phyloP scores from a whole-genome alignment of 2,329 filamentous ascomycete species.

The Camptophora hylomeconis region DNA sequence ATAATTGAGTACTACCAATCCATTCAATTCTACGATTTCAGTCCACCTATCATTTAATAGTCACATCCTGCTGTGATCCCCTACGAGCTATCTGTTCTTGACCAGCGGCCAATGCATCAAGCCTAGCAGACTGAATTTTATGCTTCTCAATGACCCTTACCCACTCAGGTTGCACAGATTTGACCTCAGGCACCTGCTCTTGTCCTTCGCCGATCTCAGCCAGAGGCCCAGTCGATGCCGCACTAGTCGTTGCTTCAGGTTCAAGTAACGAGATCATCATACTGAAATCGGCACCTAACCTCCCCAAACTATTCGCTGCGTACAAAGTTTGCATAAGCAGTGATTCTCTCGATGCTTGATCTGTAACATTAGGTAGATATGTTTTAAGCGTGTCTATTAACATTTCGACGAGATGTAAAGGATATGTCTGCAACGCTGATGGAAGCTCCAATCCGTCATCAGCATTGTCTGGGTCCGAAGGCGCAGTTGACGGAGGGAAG shows the following conservation, averaged over 20 bases:
- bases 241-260: conserved; percentile 25
- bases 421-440: conserved; percentile 68
- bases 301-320: conserved; percentile 67
- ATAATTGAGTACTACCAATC: too few species aligned
- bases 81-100: conserved; percentile 9
- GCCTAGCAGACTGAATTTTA: conserved; percentile 15
- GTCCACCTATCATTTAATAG: too few species aligned
- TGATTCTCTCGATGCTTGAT: conserved; percentile 40
- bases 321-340: conserved; percentile 18
- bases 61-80: conserved; percentile 15
- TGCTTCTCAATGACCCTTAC: conserved; percentile 17
- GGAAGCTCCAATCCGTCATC: conserved; percentile 44
- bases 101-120: conserved; percentile 16
- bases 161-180: conserved; percentile 31
- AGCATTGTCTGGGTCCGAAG: conserved; percentile 19
- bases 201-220: conserved; percentile 47
- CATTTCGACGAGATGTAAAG: conserved; percentile 68
- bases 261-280: conserved; percentile 56
- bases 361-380: conserved; percentile 17
- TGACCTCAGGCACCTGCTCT: conserved; percentile 78
- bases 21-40: too few species aligned
- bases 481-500: conserved; percentile 41
- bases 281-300: conserved; percentile 85
- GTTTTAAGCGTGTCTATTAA: conserved; percentile 52
- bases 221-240: conserved; percentile 6